phyloP scores from a whole-genome alignment of 2,329 filamentous ascomycete genomes.

The Cladobotryum protrusum region DNA sequence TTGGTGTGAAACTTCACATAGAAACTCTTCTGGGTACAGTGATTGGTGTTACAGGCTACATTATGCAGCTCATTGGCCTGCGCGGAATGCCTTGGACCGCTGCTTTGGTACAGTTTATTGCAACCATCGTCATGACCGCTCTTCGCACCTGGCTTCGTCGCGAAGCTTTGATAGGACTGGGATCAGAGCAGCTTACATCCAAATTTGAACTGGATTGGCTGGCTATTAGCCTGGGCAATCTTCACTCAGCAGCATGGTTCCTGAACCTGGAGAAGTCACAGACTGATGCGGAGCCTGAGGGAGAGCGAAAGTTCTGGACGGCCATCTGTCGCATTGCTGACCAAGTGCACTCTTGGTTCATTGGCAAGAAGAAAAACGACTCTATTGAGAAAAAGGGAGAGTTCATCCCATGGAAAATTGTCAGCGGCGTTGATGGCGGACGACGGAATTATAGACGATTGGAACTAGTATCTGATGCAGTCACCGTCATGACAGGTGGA shows the following conservation, averaged over 20 bases:
- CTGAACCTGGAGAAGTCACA: too few relatives aligned
- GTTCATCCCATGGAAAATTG: too few relatives aligned
- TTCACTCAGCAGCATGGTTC: not conserved
- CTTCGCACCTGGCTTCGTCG: conserved; percentile 1
- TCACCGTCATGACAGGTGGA: too few relatives aligned
- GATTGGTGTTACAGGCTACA: conserved; percentile 19
- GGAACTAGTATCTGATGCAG: too few relatives aligned
- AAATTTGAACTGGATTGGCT: conserved; percentile 5
- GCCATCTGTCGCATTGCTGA: too few relatives aligned
- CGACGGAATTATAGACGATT: too few relatives aligned
- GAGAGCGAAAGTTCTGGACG: too few relatives aligned
- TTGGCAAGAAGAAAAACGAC: too few relatives aligned
- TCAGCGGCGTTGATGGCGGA: too few relatives aligned
- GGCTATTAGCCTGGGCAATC: not conserved
- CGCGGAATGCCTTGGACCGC: conserved; percentile 4
- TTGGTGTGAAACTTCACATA: not conserved
- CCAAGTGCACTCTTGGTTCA: too few relatives aligned
- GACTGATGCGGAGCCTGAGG: too few relatives aligned
- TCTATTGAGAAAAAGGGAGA: too few relatives aligned
- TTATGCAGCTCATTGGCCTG: conserved; percentile 23
- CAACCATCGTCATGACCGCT: not conserved
- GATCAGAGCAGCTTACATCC: not conserved
- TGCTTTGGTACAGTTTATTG: not conserved
- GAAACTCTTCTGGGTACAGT: conserved; percentile 16
- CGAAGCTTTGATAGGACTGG: not conserved